phyloP scores from a whole-genome alignment of 495 filamentous ascomycete species.

The Darksidea phi region DNA sequence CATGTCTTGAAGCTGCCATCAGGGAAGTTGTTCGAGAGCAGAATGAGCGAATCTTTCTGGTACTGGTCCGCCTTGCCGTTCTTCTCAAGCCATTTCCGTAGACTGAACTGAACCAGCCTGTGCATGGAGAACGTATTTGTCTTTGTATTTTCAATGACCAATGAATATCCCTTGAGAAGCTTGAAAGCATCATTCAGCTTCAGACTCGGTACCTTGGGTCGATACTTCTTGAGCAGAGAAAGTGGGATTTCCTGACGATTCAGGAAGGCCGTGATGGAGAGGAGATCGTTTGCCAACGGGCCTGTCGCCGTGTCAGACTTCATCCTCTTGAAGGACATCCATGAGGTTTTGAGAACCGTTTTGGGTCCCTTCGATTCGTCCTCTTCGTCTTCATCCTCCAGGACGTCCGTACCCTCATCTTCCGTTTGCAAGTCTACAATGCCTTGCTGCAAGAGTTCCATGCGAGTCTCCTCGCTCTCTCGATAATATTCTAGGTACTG shows the following conservation, averaged over 20 bases:
- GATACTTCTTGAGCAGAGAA: not conserved
- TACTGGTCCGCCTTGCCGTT: not conserved
- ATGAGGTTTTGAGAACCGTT: constrained; percentile 17
- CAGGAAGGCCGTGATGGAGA: constrained; percentile 16
- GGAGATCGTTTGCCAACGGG: constrained; percentile 8
- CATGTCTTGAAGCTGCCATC: constrained; percentile 18
- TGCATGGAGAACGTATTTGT: constrained; percentile 12
- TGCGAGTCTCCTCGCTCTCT: constrained; percentile 15
- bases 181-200: constrained; percentile 10
- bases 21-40: constrained; percentile 9
- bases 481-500: constrained; percentile 13
- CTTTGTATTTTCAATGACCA: constrained; percentile 8
- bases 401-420: not conserved
- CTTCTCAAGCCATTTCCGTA: constrained; percentile 19
- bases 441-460: too few relatives aligned
- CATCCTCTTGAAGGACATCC: constrained; percentile 13
- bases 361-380: constrained; percentile 4
- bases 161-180: not conserved
- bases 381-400: constrained; percentile 1
- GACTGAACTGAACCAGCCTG: constrained; percentile 14
- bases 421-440: too few relatives aligned
- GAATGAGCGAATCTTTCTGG: constrained; percentile 1
- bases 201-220: constrained; percentile 4
- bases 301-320: constrained; percentile 11
- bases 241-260: constrained; percentile 16